Evolutionary conservation across 2,329 filamentous ascomycete genomes (phyloP).

Genomic region (Phialocephala subalpina): DNA sequence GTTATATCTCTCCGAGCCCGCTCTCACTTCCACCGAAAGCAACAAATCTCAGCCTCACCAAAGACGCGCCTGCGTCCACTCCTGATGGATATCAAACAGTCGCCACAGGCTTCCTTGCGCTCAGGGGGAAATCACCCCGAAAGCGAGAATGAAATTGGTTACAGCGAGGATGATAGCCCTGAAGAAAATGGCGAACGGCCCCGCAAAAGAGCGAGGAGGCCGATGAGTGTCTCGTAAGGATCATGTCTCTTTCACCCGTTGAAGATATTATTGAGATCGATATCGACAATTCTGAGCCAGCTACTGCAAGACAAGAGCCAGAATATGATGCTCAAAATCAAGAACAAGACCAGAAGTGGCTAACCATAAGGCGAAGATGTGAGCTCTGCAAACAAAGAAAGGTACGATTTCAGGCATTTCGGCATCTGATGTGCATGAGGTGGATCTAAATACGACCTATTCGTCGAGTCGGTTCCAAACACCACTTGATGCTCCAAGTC

Average conservation of each 20-base stretch:
- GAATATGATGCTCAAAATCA: slow-evolving; percentile 28
- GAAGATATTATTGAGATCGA: slow-evolving; percentile 27
- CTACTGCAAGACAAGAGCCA: slow-evolving; percentile 24
- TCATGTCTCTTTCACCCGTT: slow-evolving; percentile 39
- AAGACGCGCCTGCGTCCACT: slow-evolving; percentile 20
- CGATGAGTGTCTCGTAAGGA: slow-evolving; percentile 58
- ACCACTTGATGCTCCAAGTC: not conserved
- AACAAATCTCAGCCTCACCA: slow-evolving; percentile 21
- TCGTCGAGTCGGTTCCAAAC: not conserved
- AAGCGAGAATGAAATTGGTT: slow-evolving; percentile 43
- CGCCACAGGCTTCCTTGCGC: slow-evolving; percentile 36
- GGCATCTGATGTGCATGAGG: not conserved
- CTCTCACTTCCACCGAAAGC: slow-evolving; percentile 40
- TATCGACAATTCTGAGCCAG: slow-evolving; percentile 22
- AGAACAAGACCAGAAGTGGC: slow-evolving; percentile 39
- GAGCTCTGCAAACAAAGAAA: slow-evolving; percentile 85
- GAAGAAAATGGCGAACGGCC: slow-evolving; percentile 44
- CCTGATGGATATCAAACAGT: slow-evolving; percentile 43
- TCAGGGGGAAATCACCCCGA: slow-evolving; percentile 40
- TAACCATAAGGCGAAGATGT: slow-evolving; percentile 59
- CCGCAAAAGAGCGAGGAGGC: slow-evolving; percentile 56
- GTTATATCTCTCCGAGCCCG: slow-evolving; percentile 31
- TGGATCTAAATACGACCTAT: not conserved
- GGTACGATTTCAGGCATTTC: slow-evolving; percentile 53
- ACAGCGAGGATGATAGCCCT: slow-evolving; percentile 42